Base-by-base conservation (phyloP, 371 early-diverging fungal genomes). In the Mucor velutinosus region DNA sequence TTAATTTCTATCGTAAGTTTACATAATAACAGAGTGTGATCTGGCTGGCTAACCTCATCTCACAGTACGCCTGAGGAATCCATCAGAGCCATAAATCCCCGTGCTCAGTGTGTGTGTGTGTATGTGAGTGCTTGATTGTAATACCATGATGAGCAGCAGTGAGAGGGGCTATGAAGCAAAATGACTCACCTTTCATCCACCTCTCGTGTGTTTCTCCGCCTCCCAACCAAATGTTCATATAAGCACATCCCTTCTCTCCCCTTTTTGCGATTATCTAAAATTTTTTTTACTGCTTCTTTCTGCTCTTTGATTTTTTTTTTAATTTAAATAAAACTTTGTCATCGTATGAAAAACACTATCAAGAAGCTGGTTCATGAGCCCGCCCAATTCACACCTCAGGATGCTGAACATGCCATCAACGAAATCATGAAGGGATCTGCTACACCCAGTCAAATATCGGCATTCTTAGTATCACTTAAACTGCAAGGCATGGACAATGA, bases 381-480 rank as follows among this genome's bases (percentile, higher is more conserved):
- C 1, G 69, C 79, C 1, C 69, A 82, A 19, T 93, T 95, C 72
- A 86, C 92, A 14, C 73, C 91, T 0, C 79, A 86, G 1, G 85
- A 90, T 64, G 94, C 92, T 1, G 76, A 83, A 43, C 51, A 60
- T 14, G 92, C 92, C 14, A 80, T 94, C 51, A 74, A 84, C 37
- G 86, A 86, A 55, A 93, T 97, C 62, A 93, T 98, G 92, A 74
- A 76, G 19, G 91, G 91, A 8, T 62, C 83, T 25, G 92, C 92
- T 1, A 90, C 91, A 25, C 86, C 84, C 11, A 90, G 95, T 21
- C 98, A 97, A 77, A 91, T 93, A 56, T 92, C 93, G 12, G 93
- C 93, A 0, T 96, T 96, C 65, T 82, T 97, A 32, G 80, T 91
- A 3, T 88, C 89, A 15, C 78, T 97, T 10, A 90, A 88, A 69